phyloP scores from a whole-genome alignment of 2,329 filamentous ascomycete species.

The Penicillium janthinellum region DNA sequence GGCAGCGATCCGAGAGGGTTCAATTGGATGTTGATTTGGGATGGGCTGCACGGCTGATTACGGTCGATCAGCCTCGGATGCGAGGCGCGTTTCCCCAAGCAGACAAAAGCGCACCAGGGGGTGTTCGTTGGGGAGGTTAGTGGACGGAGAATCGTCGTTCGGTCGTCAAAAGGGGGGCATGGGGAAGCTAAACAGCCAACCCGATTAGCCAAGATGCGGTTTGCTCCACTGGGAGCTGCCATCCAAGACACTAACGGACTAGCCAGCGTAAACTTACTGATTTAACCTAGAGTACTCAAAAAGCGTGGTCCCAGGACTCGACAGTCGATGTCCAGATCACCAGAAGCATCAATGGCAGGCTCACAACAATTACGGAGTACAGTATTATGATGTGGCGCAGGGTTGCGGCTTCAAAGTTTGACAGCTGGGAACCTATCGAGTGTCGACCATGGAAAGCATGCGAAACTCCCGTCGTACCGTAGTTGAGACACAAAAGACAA shows the following conservation, averaged over 20 bases:
- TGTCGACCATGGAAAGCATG: slow-evolving; percentile 3
- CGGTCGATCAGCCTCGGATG: slow-evolving; percentile 29
- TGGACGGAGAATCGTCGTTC: background rate
- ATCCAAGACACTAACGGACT: slow-evolving; percentile 24
- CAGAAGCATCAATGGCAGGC: background rate
- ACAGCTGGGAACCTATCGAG: background rate
- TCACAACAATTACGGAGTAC: background rate
- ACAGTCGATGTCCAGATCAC: background rate
- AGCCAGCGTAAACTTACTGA: background rate
- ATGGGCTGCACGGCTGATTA: slow-evolving; percentile 5
- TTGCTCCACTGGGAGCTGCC: slow-evolving; percentile 36
- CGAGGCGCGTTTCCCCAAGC: slow-evolving; percentile 16
- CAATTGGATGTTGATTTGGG: slow-evolving; percentile 13
- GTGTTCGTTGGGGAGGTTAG: slow-evolving; percentile 34
- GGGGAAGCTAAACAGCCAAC: slow-evolving; percentile 34
- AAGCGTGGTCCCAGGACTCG: background rate
- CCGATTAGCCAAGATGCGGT: slow-evolving; percentile 33
- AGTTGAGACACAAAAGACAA: background rate
- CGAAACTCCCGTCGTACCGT: slow-evolving; percentile 2
- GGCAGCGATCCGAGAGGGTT: slow-evolving; percentile 22
- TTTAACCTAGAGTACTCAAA: background rate
- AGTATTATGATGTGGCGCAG: background rate
- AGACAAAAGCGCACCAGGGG: slow-evolving; percentile 26
- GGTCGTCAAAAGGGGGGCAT: slow-evolving; percentile 20
- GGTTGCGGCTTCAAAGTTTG: background rate